Evolutionary conservation across 148 eudicot genomes (phyloP), one percentile per base, ranked within the genome.

Genomic region (Vaccinium myrtillus): DNA sequence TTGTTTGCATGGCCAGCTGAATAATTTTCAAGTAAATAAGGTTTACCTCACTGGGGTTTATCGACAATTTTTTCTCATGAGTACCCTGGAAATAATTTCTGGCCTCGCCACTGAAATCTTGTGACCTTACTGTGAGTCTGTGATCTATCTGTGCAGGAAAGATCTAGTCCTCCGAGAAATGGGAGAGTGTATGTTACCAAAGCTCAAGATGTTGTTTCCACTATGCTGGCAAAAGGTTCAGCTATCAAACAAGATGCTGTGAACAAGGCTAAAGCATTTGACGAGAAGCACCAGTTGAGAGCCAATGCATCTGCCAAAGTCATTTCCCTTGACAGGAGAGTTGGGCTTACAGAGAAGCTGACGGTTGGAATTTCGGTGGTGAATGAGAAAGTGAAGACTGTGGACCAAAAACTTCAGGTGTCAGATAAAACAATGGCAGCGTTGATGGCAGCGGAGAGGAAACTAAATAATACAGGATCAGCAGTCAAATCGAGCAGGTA

Each of bases 401-500:
- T 97, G 63, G 99, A 97, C 87, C 98, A 93, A 91, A 91, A 91
- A 88, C 94, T 97, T 88, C 98, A 97, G 67, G 95, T 97, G 77
- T 97, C 99, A 13, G 98, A 97, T 81, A 97, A 97, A 87, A 95
- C 99, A 63, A 92, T 94, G 96, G 97, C 99, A 49, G 99, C 99
- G 53, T 32, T 97, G 70, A 84, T 95, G 93, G 97, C 95, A 14
- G 98, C 98, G n/a, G 99, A 97, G 88, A 92, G 96, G 84, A 97
- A 97, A 86, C 48, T 97, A 85, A 94, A 91, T 87, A 87, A 93
- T 61, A 94, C 98, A 36, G 98, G 98, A 85, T 88, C 98, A 30
- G 99, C 99, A 78, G 99, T 97, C 79, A 97, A 97, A 87, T 95
- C 99, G 54, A 97, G 95, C 99, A 93, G 98, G 99, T 95, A 80